A percentile compares a stretch with the other conserved stretches of the same genome.
Conservation (phyloP, 331 rosid species). For the Dryas integrifolia region DNA sequence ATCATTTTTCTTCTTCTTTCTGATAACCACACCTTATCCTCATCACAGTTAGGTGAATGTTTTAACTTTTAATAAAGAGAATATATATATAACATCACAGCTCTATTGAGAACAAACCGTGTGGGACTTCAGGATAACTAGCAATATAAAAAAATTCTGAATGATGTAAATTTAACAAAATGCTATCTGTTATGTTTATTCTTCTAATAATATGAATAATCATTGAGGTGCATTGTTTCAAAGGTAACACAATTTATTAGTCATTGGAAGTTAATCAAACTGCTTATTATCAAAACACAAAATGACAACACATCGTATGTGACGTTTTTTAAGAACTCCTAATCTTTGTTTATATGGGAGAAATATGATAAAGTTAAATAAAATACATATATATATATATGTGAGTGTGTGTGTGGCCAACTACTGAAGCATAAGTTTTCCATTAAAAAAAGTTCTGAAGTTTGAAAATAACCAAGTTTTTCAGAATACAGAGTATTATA, state of each 20-base stretch:
- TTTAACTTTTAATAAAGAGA: constrained; percentile 1
- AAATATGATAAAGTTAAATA: background rate
- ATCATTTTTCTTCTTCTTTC: constrained; percentile 1
- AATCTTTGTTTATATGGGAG: no score
- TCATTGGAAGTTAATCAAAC: background rate
- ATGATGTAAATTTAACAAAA: background rate
- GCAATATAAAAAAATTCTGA: background rate
- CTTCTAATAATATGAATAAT: background rate
- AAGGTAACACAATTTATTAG: background rate
- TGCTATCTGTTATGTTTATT: background rate
- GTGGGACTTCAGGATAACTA: constrained; percentile 17
- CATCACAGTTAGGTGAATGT: constrained; percentile 10
- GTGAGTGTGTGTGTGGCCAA: no score
- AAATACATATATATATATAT: no score
- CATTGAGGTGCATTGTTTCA: no score
- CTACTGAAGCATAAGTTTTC: background rate
- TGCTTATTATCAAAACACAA: background rate
- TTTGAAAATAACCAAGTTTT: background rate
- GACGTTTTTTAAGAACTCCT: no score
- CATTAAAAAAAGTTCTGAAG: background rate
- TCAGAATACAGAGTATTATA: background rate
- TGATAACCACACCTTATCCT: background rate
- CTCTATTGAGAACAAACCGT: constrained; percentile 3
- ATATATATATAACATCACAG: background rate
- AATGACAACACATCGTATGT: no score